Conservation (phyloP, 108 stramenopile species). For the Schizochytrium sp. region DNA sequence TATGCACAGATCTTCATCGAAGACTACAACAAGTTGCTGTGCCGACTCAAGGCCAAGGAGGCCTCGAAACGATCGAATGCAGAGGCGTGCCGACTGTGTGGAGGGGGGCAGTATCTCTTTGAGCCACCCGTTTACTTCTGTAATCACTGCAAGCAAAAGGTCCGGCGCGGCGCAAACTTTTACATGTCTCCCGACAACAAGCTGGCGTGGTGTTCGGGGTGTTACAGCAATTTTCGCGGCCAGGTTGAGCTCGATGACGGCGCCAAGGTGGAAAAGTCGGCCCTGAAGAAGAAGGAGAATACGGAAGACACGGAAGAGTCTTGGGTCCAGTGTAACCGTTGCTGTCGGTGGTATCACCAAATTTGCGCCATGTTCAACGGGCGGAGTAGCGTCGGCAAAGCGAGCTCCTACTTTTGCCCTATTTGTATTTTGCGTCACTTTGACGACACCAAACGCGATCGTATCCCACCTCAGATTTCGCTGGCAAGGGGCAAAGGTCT, state of each 20-base stretch:
- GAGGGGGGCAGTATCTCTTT: not conserved
- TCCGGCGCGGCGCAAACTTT: not conserved
- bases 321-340: conserved; percentile 92
- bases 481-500: not conserved
- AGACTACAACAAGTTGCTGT: not conserved
- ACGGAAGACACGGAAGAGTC: conserved; percentile 81
- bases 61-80: not conserved
- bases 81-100: not conserved
- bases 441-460: not conserved
- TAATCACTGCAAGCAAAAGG: not conserved
- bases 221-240: not conserved
- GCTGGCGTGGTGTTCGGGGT: not conserved
- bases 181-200: not conserved
- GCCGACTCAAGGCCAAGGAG: not conserved
- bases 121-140: conserved; percentile 8
- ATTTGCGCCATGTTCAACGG: conserved; percentile 95
- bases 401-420: not conserved
- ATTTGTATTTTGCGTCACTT: not conserved
- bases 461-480: not conserved
- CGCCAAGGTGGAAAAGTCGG: conserved; percentile 26
- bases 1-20: not conserved
- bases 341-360: conserved; percentile 94
- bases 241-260: conserved; percentile 35
- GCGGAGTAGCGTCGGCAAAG: not conserved
- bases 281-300: conserved; percentile 38